Evolutionary conservation across 2,329 filamentous ascomycete genomes (phyloP).

Genomic region (Neonectria ditissima): DNA sequence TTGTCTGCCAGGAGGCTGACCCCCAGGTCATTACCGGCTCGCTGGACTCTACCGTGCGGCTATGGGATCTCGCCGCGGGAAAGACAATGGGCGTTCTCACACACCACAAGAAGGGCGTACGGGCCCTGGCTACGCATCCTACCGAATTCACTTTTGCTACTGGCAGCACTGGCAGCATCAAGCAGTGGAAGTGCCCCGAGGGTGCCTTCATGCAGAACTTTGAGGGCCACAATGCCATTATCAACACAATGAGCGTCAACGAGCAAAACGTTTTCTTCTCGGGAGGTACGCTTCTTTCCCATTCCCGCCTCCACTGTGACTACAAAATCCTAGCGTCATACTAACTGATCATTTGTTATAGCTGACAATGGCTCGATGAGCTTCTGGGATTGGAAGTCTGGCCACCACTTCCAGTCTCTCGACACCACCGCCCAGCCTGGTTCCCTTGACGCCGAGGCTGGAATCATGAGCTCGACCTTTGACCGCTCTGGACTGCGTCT

Average conservation of each 20-base stretch:
- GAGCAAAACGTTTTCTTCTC: constrained; percentile 96
- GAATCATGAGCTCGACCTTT: constrained; percentile 94
- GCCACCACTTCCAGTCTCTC: constrained; percentile 88
- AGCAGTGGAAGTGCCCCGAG: constrained; percentile 99
- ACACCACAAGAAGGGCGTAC: constrained; percentile 98
- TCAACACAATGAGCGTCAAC: constrained; percentile 94
- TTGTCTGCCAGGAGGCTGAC: constrained; percentile 95
- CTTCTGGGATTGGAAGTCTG: constrained; percentile 99
- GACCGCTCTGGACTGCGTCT: constrained; percentile 89
- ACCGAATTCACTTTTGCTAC: constrained; percentile 96
- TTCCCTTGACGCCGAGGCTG: constrained; percentile 91
- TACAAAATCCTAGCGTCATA: not conserved
- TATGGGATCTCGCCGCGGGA: constrained; percentile 96
- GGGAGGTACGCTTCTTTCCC: constrained; percentile 64
- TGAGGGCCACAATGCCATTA: constrained; percentile 94
- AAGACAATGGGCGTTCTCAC: constrained; percentile 97
- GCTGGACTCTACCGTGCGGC: constrained; percentile 87
- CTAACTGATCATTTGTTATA: constrained; percentile 35
- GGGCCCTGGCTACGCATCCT: constrained; percentile 85
- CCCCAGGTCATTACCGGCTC: constrained; percentile 96
- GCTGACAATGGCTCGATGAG: constrained; percentile 94
- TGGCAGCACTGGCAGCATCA: constrained; percentile 92
- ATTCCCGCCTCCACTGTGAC: too few species aligned
- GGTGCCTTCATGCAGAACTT: constrained; percentile 99
- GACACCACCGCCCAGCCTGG: constrained; percentile 96